A percentile compares a stretch with the other conserved stretches of the same genome.
phyloP scores from a whole-genome alignment of 2,329 filamentous ascomycete genomes.

The Penicillium sp. region DNA sequence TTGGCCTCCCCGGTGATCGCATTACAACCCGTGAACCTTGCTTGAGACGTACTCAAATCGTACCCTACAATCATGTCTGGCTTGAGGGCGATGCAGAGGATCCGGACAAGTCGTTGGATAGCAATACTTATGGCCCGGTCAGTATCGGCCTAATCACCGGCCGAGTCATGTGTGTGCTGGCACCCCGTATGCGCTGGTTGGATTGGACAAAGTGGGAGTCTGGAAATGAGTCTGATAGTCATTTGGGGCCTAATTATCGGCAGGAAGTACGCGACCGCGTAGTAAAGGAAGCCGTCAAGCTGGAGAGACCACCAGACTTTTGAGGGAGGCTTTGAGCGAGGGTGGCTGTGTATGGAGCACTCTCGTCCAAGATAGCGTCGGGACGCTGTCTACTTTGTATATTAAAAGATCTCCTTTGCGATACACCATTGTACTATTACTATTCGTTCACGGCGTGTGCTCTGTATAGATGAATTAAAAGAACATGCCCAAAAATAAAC shows the following conservation, averaged over 20 bases:
- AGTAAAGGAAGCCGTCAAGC: constrained; percentile 42
- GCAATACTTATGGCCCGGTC: constrained; percentile 87
- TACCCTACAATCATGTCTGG: constrained; percentile 89
- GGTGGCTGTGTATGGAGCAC: not conserved
- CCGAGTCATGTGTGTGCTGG: constrained; percentile 71
- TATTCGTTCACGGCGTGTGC: constrained; percentile 7
- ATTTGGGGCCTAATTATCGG: constrained; percentile 38
- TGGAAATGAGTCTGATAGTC: constrained; percentile 29
- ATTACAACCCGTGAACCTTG: constrained; percentile 69
- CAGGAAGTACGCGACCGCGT: constrained; percentile 41
- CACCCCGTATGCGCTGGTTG: constrained; percentile 55
- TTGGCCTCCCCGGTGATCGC: constrained; percentile 78
- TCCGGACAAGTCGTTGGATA: constrained; percentile 72
- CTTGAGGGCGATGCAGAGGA: constrained; percentile 82
- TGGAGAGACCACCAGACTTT: constrained; percentile 33
- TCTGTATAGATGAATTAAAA: not conserved
- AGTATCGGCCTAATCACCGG: constrained; percentile 75
- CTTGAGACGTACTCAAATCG: constrained; percentile 55
- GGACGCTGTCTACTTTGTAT: constrained; percentile 16
- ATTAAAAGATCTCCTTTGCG: constrained; percentile 5
- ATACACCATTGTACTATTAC: constrained; percentile 27
- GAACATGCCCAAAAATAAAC: not conserved
- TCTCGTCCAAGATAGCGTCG: not conserved
- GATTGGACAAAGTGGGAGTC: constrained; percentile 46
- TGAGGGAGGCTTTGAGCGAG: not conserved